Percentiles rank a stretch among this genome's conserved stretches.
These are phyloP conservation scores for Extremus antarcticus DNA, from an alignment of 495 filamentous ascomycete species.

Conservation along the genomic window DNA sequence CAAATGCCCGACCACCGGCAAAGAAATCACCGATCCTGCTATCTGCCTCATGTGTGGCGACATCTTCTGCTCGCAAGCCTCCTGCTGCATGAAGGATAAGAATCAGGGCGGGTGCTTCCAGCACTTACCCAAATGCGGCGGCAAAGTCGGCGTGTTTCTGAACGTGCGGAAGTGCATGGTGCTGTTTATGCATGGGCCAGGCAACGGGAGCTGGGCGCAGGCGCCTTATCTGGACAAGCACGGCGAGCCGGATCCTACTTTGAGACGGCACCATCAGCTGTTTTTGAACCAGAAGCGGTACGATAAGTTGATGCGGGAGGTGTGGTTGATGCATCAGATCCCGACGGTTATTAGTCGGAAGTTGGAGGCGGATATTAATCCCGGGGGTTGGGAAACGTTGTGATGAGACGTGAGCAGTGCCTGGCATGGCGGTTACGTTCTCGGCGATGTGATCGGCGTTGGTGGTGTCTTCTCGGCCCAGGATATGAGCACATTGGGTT, in stretches of 20 bases:
- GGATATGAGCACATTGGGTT: no score
- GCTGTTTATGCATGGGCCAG: constrained; percentile 62
- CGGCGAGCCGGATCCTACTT: constrained; percentile 80
- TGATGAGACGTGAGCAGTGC: no score
- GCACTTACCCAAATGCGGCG: constrained; percentile 79
- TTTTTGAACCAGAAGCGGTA: constrained; percentile 90
- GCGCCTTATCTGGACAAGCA: constrained; percentile 93
- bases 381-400: constrained; percentile 86
- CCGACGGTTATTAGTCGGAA: constrained; percentile 82
- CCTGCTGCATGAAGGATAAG: constrained; percentile 69
- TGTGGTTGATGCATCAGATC: constrained; percentile 80
- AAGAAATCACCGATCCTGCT: constrained; percentile 77
- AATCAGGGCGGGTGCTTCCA: constrained; percentile 77
- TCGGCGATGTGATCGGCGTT: no score
- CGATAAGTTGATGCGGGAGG: constrained; percentile 70
- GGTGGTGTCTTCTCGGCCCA: not conserved
- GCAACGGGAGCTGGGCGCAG: constrained; percentile 52
- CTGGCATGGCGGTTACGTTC: no score
- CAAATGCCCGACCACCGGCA: constrained; percentile 78
- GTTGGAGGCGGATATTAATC: constrained; percentile 89
- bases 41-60: constrained; percentile 94
- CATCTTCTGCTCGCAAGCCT: constrained; percentile 86
- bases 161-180: constrained; percentile 92
- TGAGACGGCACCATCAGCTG: constrained; percentile 68
- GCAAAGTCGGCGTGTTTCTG: constrained; percentile 81